Base-by-base conservation (phyloP, 2,329 filamentous ascomycete species). In the Tolypocladium nubicola region DNA sequence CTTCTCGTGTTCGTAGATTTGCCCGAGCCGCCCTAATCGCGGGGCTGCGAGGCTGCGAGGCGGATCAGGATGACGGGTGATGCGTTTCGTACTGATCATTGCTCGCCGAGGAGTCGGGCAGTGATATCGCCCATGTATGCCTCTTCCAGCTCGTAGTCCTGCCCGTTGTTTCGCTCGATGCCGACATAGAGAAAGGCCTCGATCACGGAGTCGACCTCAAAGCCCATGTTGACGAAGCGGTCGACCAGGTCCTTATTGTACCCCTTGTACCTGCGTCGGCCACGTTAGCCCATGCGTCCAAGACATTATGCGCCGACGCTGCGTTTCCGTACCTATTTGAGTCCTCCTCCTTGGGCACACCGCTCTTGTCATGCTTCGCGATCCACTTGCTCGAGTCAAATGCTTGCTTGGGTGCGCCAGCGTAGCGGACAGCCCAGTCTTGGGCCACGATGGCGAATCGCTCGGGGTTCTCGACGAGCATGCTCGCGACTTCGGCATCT, bases 81-180 rank as follows among this genome's bases (percentile, higher is more conserved):
- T 6, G 30, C 11, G 19, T 8, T 52, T 14, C 47, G 47, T 37
- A 21, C 45, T 5, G 14, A 10, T 58, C 71, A 86, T 68, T 83
- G 81, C 72, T 97, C 92, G 41, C 89, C 89, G 39, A 97, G 84
- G 8, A 97, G 80, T 58, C 88, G 81, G 21, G 90, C 89, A 0
- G 90, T 96, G 61, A 97, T 87, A 64, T 96, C 91, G 4, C 89
- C 90, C 82, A 96, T 90, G 64, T 91, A 92, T 1, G 87, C 90
- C 66, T 94, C 89, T 67, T 95, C 90, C n/a, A 96, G 76, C 65
- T 89, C 86, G 69, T 95, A 94, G 68, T 94, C 88, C 63, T 86
- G 78, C 0, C 91, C 91, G 33, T 80, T 82, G 63, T 87, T 90
- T 21, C 83, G 82, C 61, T 93, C 89, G 63, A 96, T 92, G 7